phyloP scores from a whole-genome alignment of 441 rosid species.

The Manihot esculenta region DNA sequence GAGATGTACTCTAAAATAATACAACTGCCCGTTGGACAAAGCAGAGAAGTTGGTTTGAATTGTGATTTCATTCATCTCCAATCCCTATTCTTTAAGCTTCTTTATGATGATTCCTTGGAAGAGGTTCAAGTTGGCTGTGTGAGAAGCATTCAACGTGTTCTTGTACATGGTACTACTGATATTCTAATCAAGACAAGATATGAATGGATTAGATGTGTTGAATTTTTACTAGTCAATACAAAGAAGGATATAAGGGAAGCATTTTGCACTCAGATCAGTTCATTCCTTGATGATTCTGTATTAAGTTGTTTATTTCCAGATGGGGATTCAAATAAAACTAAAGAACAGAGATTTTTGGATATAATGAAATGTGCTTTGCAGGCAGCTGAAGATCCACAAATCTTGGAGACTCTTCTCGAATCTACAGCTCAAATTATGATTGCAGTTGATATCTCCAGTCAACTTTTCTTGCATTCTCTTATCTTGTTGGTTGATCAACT shows the following conservation, averaged over 20 bases:
- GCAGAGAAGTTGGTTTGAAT: conserved; percentile 33
- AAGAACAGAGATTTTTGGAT: conserved; percentile 54
- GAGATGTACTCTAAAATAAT: conserved; percentile 38
- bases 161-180: conserved; percentile 59
- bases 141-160: conserved; percentile 64
- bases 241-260: conserved; percentile 82
- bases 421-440: conserved; percentile 75
- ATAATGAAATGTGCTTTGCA: conserved; percentile 59
- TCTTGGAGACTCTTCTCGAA: conserved; percentile 82
- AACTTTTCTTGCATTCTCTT: conserved; percentile 67
- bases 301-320: conserved; percentile 56
- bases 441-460: conserved; percentile 63
- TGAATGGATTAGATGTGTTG: conserved; percentile 76
- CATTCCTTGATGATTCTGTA: conserved; percentile 55
- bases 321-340: conserved; percentile 43
- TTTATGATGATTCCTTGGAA: conserved; percentile 73
- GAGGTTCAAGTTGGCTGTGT: conserved; percentile 93
- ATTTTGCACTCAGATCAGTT: conserved; percentile 78
- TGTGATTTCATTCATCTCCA: conserved; percentile 48
- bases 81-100: conserved; percentile 66
- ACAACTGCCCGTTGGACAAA: conserved; percentile 36
- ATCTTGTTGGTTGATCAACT: conserved; percentile 90
- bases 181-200: conserved; percentile 49
- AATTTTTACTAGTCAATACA: conserved; percentile 63
- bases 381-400: conserved; percentile 63